Evolutionary conservation across 2,329 filamentous ascomycete genomes (phyloP), one percentile per base, ranked within the genome.

Genomic region (Talaromyces islandicus): DNA sequence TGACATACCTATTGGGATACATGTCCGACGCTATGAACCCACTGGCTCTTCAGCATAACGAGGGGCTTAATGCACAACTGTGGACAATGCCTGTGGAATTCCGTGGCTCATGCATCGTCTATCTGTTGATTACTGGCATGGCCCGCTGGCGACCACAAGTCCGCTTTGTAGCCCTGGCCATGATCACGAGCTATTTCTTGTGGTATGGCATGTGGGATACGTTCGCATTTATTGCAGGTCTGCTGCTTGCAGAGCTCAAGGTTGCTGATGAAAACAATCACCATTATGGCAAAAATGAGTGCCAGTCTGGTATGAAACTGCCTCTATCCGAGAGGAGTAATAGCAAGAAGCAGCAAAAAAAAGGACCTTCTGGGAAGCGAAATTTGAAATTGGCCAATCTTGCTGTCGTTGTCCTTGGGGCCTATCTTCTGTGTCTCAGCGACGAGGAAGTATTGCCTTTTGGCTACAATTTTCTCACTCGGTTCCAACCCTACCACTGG

Each of bases 51-150:
- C 62, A 66, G 30, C 65, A 67, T 52, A 64, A 62, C n/a, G 62
- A 60, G 5, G 63, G 63, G 1, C 38, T 68, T 29, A 68, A 68
- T 54, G 60, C 61, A 4, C 67, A 68, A 30, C 41, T 68, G 1
- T 69, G 67, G 67, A 69, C 66, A 24, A 69, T 69, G 63, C 64
- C 65, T 1, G 38, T 67, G 10, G 67, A 69, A 27, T 65, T 66
- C 25, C 58, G 65, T 3, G 66, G 67, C 3, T 69, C 67, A 3
- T 66, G 64, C 43, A 54, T 65, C 12, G 58, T 67, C 24, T 68
- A 66, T 27, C 60, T 68, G 2, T 56, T 66, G 11, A 61, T 67
- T 2, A 48, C 64, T 4, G 62, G 57, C 1, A 61, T 67, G 19
- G 60, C 65, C 7, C 57, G 61, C 21, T 68, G 66, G 65, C 60